These are phyloP conservation scores for Malus hybrid DNA, from an alignment of 331 rosid genomes.

Conservation along the genomic window DNA sequence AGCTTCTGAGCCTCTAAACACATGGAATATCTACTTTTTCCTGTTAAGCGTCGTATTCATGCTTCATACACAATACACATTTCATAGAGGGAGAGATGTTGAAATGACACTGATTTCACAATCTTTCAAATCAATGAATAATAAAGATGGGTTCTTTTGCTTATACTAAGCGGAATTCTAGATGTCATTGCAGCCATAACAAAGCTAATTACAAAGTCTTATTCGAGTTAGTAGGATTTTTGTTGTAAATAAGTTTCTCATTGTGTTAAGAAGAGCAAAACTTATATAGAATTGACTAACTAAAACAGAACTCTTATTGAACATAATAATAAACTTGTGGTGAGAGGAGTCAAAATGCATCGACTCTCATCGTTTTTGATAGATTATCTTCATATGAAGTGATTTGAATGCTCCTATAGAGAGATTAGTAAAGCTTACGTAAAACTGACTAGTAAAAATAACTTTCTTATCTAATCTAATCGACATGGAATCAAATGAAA, in stretches of 20 bases:
- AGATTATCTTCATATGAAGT: background rate
- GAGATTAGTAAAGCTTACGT: too few species aligned
- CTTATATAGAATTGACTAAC: too few species aligned
- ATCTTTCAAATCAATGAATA: conserved; percentile 14
- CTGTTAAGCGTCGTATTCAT: conserved; percentile 29
- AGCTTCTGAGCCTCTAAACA: conserved; percentile 43
- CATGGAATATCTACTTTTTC: conserved; percentile 36
- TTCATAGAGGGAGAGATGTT: conserved; percentile 32
- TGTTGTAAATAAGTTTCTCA: background rate
- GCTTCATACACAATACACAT: background rate
- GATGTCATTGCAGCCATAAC: too few species aligned
- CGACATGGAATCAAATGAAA: too few species aligned
- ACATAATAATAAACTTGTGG: background rate
- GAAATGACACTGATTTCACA: conserved; percentile 53
- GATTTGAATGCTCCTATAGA: background rate
- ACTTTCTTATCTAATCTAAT: too few species aligned
- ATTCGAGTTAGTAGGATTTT: background rate
- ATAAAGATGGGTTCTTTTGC: background rate
- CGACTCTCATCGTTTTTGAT: background rate
- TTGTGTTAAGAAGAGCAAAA: too few species aligned
- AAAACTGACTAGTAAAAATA: too few species aligned
- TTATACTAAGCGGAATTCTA: rapidly evolving
- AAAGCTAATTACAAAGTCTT: too few species aligned
- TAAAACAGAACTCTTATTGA: background rate
- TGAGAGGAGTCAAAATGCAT: background rate